Evolutionary conservation across 208 protist species (phyloP).

Genomic region (Crithidia expoeki): DNA sequence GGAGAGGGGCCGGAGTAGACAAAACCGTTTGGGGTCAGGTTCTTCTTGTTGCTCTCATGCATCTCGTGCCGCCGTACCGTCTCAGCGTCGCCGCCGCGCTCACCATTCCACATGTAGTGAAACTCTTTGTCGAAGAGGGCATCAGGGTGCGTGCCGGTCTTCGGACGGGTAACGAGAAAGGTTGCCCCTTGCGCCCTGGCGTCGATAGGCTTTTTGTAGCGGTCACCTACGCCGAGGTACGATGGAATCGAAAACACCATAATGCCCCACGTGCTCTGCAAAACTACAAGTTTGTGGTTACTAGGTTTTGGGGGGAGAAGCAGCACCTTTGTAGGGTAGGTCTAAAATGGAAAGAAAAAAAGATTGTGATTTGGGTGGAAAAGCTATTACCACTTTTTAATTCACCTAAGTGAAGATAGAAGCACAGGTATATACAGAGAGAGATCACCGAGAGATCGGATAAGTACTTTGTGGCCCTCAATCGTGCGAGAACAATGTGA

Average conservation of each 20-base stretch:
- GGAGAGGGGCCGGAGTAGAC: slow-evolving; percentile 50
- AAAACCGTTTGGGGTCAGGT: slow-evolving; percentile 85
- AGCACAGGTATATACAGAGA: no score
- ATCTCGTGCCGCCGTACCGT: slow-evolving; percentile 54
- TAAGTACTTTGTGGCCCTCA: no score
- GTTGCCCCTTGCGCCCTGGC: slow-evolving; percentile 66
- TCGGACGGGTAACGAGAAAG: slow-evolving; percentile 70
- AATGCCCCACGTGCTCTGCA: no score
- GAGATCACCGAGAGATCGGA: no score
- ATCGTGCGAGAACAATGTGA: no score
- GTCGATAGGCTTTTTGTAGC: slow-evolving; percentile 66
- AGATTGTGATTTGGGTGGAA: no score
- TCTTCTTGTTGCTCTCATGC: slow-evolving; percentile 65
- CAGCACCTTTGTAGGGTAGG: no score
- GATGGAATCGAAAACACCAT: slow-evolving; percentile 93
- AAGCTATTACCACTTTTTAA: no score
- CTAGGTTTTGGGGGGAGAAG: no score
- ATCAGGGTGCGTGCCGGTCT: slow-evolving; percentile 84
- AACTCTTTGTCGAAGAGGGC: slow-evolving; percentile 86
- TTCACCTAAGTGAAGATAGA: no score
- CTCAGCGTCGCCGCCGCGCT: slow-evolving; percentile 72
- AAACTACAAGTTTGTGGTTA: no score
- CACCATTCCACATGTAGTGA: slow-evolving; percentile 85
- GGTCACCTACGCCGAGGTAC: slow-evolving; percentile 77
- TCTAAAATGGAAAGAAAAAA: no score